These are phyloP conservation scores for Eucalyptus pauciflora DNA, from an alignment of 345 rosid species.

Conservation along the genomic window DNA sequence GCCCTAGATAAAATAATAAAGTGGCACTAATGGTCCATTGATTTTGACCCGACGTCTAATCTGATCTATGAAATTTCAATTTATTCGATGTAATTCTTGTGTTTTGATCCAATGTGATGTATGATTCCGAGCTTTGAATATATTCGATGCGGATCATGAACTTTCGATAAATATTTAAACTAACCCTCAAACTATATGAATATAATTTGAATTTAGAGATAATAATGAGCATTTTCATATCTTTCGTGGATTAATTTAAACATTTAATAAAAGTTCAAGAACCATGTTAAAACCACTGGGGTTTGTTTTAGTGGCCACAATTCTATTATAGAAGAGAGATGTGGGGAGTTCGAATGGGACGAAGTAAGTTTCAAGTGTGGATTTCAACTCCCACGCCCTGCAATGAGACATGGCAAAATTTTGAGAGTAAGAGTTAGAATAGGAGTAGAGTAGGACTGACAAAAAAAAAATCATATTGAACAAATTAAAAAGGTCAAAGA, in stretches of 20 bases:
- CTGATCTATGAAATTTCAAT: rapidly evolving
- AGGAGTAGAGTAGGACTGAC: no score
- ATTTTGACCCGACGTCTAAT: background rate
- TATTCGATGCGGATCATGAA: rapidly evolving
- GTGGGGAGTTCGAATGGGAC: no score
- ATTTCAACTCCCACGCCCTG: no score
- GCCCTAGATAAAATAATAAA: background rate
- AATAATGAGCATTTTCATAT: background rate
- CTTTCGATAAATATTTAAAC: rapidly evolving
- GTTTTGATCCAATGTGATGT: rapidly evolving
- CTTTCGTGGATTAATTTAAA: rapidly evolving
- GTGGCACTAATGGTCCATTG: background rate
- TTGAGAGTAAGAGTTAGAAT: no score
- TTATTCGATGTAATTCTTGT: rapidly evolving
- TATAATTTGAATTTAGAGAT: no score
- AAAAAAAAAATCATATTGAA: no score
- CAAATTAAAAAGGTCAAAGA: no score
- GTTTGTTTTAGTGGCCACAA: no score
- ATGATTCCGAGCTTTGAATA: rapidly evolving
- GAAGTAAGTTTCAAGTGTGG: no score
- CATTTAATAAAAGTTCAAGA: rapidly evolving
- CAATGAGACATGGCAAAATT: no score
- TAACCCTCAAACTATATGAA: background rate
- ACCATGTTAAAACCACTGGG: no score
- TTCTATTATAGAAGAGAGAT: no score